Conservation (phyloP, 176 grass and related monocot genomes). For the Hyparrhenia diplandra region DNA sequence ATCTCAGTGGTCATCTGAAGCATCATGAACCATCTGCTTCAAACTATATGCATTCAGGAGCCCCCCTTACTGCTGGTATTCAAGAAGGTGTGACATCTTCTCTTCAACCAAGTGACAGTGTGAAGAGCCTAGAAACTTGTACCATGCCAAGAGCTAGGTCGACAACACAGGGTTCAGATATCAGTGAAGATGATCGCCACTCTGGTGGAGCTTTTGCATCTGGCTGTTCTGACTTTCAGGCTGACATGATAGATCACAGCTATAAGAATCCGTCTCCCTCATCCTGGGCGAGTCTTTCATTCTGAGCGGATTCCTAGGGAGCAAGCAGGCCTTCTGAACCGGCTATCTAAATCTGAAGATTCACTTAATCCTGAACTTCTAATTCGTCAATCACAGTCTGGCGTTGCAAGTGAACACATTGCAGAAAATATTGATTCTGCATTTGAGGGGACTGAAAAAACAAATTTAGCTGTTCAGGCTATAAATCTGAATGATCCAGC, state of each 20-base stretch:
- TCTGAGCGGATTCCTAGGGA: slow-evolving; percentile 82
- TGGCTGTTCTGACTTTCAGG: slow-evolving; percentile 69
- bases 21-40: slow-evolving; percentile 44
- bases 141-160: slow-evolving; percentile 38
- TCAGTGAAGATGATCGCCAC: slow-evolving; percentile 68
- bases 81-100: slow-evolving; percentile 54
- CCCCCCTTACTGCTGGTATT: slow-evolving; percentile 20
- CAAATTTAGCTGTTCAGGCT: slow-evolving; percentile 22
- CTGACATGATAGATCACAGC: slow-evolving; percentile 48
- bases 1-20: slow-evolving; percentile 26
- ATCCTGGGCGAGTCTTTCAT: slow-evolving; percentile 57
- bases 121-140: slow-evolving; percentile 46
- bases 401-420: slow-evolving; percentile 55
- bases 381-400: slow-evolving; percentile 52
- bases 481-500: slow-evolving; percentile 40
- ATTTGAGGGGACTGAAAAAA: slow-evolving; percentile 47
- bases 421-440: slow-evolving; percentile 43
- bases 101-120: slow-evolving; percentile 52
- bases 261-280: slow-evolving; percentile 47
- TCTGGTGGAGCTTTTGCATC: slow-evolving; percentile 67
- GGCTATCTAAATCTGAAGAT: slow-evolving; percentile 89
- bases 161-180: slow-evolving; percentile 42
- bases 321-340: slow-evolving; percentile 53
- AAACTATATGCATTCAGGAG: slow-evolving; percentile 35
- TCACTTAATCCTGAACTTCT: slow-evolving; percentile 75